Percentiles rank a stretch among this genome's conserved stretches.
Evolutionary conservation across 108 stramenopile genomes (phyloP).

Genomic region (Asterionellopsis glacialis): DNA sequence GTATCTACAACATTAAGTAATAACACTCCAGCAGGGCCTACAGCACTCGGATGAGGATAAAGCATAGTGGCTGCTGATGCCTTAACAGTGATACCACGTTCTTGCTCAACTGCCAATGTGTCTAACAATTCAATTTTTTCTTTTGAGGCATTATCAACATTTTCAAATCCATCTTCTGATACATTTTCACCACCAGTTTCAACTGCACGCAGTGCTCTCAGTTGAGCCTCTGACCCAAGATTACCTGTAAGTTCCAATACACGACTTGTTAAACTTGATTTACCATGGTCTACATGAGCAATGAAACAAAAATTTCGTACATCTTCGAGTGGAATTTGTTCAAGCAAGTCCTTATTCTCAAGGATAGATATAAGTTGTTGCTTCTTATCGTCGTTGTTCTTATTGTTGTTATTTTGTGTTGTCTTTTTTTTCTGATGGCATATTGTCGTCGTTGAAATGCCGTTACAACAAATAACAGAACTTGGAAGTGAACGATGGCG

Average conservation of each 20-base stretch:
- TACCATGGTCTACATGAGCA: slow-evolving; percentile 94
- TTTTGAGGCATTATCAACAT: slow-evolving; percentile 26
- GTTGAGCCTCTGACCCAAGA: slow-evolving; percentile 59
- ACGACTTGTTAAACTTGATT: slow-evolving; percentile 77
- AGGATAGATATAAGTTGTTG: slow-evolving; percentile 42
- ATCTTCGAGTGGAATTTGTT: slow-evolving; percentile 71
- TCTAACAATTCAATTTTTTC: slow-evolving; percentile 93
- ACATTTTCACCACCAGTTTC: slow-evolving; percentile 5
- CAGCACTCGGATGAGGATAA: slow-evolving; percentile 76
- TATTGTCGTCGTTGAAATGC: not conserved
- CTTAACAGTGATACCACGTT: slow-evolving; percentile 97
- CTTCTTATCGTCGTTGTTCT: not conserved
- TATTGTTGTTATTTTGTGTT: not conserved
- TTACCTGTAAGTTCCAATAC: slow-evolving; percentile 87
- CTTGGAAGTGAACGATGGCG: not conserved
- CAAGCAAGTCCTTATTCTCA: slow-evolving; percentile 48
- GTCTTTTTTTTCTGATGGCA: not conserved
- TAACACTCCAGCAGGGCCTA: slow-evolving; percentile 56
- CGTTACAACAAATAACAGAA: not conserved
- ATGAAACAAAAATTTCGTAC: slow-evolving; percentile 83
- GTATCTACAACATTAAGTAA: slow-evolving; percentile 95
- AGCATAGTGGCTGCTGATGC: slow-evolving; percentile 96
- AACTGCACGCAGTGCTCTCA: slow-evolving; percentile 35
- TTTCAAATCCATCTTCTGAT: not conserved
- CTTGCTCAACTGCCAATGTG: slow-evolving; percentile 90